Percentiles rank a stretch among this genome's conserved stretches.
Conservation (phyloP, 2,329 filamentous ascomycete species). For the Epichloe baconii region DNA sequence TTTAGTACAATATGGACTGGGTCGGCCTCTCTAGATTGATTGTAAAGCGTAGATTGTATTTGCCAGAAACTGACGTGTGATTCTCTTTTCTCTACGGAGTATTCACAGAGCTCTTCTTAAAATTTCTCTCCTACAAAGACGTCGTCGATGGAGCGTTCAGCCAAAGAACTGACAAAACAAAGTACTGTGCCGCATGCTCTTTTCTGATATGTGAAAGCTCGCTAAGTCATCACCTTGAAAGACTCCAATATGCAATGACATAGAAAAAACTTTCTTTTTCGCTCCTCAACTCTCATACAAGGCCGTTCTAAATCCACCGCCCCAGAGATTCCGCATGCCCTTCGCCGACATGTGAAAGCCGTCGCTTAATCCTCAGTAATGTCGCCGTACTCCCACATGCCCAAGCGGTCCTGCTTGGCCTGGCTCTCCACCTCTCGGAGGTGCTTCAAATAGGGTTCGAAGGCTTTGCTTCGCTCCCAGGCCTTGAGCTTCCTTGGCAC, state of each 20-base stretch:
- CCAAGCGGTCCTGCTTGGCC: constrained; percentile 67
- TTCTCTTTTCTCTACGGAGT: too few relatives aligned
- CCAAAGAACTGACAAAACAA: too few relatives aligned
- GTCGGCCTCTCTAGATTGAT: too few relatives aligned
- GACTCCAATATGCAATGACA: constrained; percentile 2
- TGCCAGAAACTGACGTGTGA: too few relatives aligned
- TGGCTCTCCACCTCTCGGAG: constrained; percentile 61
- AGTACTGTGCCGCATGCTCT: background rate
- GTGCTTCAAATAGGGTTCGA: constrained; percentile 56
- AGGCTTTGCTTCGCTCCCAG: constrained; percentile 67
- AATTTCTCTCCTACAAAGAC: too few relatives aligned
- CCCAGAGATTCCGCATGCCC: background rate
- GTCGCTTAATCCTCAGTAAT: constrained; percentile 68
- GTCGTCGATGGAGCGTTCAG: too few relatives aligned
- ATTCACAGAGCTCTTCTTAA: too few relatives aligned
- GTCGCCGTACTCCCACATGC: constrained; percentile 98
- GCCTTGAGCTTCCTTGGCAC: constrained; percentile 82
- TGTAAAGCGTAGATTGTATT: too few relatives aligned
- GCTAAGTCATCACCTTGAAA: background rate
- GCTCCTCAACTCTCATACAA: background rate
- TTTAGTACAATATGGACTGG: too few relatives aligned
- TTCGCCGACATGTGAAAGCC: background rate
- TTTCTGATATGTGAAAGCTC: constrained; percentile 3
- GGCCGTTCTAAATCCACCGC: background rate
- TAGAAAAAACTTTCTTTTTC: background rate